Conservation (phyloP, 2,329 filamentous ascomycete species). For the Penicillium polonicum region DNA sequence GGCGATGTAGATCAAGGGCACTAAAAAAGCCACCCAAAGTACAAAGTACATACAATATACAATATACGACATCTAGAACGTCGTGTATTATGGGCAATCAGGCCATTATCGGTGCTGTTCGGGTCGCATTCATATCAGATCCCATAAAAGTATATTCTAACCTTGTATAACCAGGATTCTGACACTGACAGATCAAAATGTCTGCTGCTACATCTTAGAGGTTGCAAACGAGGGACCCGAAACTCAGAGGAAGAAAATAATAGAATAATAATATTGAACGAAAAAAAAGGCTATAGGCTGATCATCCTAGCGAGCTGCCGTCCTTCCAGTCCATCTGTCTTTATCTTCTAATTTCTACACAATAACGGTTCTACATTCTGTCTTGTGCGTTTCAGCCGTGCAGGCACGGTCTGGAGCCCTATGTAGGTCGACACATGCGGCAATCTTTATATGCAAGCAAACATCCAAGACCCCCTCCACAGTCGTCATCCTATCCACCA, state of each 20-base stretch:
- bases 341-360: background rate
- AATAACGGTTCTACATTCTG: background rate
- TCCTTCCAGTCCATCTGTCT: background rate
- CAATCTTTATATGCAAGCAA: background rate
- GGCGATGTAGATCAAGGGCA: background rate
- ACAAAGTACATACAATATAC: background rate
- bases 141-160: background rate
- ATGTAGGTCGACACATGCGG: slow-evolving; percentile 8
- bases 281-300: background rate
- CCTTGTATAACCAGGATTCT: background rate
- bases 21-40: background rate
- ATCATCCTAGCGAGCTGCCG: background rate
- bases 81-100: background rate
- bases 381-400: background rate
- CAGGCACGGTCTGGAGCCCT: background rate
- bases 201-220: background rate
- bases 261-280: background rate
- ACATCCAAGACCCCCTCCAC: background rate
- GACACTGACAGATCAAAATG: background rate
- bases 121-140: background rate
- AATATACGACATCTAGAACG: background rate
- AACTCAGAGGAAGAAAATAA: background rate
- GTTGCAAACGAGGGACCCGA: background rate
- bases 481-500: background rate
- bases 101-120: slow-evolving; percentile 4